Base-by-base conservation (phyloP, 306 rosid genomes). In the Begonia loranthoides region DNA sequence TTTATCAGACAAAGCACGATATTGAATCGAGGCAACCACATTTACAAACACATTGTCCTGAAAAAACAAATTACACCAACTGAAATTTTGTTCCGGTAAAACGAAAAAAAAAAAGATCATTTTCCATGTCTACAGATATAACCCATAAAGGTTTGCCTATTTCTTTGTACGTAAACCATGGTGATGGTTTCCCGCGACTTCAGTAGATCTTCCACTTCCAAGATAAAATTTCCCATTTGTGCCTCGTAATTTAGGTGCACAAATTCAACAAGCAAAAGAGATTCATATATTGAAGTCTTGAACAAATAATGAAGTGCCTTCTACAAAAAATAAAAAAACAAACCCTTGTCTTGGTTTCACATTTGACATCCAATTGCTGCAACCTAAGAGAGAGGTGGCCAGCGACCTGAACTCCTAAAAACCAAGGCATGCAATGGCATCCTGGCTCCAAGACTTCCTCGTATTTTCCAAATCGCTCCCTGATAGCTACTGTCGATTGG, bases 11-110 rank as follows among this genome's bases (percentile, higher is more conserved):
- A 86, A 67, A 51, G 95, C 93, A 49, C 83, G 95, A 46, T 76
- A 86, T 68, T 86, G 95, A 59, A 86, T 57, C 1, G 93, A 86
- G 36, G 95, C 95, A 60, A 86, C 95, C 13, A 86, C 95, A 3
- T 74, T 86, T 52, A 86, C 95, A 57, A 86, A 86, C 14, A 86
- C 95, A 54, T 86, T 86, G 72, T 86, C 95, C 95, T 86, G 69
- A 24, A 56, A 12, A 28, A 28, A 28, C 36, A 28, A 28, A 28
- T 28, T 7, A 28, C 9, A 28, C 36, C 36, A 28, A 4, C 36
- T 28, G 36, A 19, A 19, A 28, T 28, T 5, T 7, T 28, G 36
- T 2, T 28, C 36, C 7, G 5, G 22, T 28, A 28, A 43, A 2
- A 43, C 6, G 4, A 2, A 0, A 43, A 11, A 43, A 10, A 43